Evolutionary conservation across 2,329 filamentous ascomycete species (phyloP).

Genomic region (Fusarium continuum): DNA sequence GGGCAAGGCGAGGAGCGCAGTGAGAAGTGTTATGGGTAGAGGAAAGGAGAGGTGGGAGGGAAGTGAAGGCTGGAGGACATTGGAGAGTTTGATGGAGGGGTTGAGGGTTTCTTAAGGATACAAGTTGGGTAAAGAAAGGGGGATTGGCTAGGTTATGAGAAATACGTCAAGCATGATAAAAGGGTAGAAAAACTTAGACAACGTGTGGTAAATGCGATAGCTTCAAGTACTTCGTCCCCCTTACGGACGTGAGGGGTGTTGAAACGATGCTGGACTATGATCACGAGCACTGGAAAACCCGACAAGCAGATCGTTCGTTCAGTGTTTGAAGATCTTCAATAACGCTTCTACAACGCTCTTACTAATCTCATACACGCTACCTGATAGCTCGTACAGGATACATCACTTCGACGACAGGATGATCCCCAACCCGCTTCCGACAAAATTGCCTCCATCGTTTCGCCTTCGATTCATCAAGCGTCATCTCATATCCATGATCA

Average conservation of each 20-base stretch:
- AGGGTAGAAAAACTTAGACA: not conserved
- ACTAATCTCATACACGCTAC: constrained; percentile 19
- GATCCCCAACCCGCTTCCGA: constrained; percentile 1
- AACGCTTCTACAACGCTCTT: constrained; percentile 3
- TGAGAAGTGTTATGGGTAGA: constrained; percentile 83
- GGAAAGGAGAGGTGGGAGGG: constrained; percentile 86
- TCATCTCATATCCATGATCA: constrained; percentile 3
- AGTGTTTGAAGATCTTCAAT: not conserved
- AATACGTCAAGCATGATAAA: constrained; percentile 9
- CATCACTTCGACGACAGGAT: constrained; percentile 3
- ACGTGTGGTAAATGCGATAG: not conserved
- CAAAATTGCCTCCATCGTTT: not conserved
- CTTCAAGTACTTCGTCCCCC: not conserved
- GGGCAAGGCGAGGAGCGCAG: constrained; percentile 85
- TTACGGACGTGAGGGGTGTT: not conserved
- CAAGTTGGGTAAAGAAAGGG: not conserved
- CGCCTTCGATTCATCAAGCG: not conserved
- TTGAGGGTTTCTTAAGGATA: constrained; percentile 52
- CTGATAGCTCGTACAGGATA: constrained; percentile 9
- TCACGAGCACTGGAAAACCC: not conserved
- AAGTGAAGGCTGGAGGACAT: constrained; percentile 70
- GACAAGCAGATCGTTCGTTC: not conserved
- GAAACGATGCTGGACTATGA: not conserved
- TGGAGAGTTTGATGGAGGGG: constrained; percentile 66
- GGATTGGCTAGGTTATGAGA: constrained; percentile 7